Percentiles rank a stretch among this genome's conserved stretches.
These are phyloP conservation scores for Dothistroma pini DNA, from an alignment of 2,329 filamentous ascomycete species.

Conservation along the genomic window DNA sequence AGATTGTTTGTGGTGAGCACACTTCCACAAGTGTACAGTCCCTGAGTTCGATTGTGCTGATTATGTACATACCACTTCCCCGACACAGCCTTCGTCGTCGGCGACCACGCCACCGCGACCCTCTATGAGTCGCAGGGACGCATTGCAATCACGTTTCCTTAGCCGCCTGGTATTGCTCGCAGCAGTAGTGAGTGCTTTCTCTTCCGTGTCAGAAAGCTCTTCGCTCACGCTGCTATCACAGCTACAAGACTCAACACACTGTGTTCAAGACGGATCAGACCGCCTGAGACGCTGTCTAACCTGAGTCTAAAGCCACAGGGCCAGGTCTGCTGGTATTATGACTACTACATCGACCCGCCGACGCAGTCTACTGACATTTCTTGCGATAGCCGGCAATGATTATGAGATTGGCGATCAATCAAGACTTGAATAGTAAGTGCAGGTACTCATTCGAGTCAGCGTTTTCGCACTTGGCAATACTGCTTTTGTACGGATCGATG, in stretches of 20 bases:
- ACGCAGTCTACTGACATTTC: background rate
- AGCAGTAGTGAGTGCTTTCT: constrained; percentile 12
- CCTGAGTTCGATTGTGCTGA: no score
- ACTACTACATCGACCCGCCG: background rate
- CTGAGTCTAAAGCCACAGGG: constrained; percentile 5
- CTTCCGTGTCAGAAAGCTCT: background rate
- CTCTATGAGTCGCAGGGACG: constrained; percentile 10
- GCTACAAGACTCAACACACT: constrained; percentile 7
- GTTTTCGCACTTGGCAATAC: no score
- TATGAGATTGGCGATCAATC: no score
- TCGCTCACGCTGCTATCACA: background rate
- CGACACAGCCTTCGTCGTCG: constrained; percentile 6
- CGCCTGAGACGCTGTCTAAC: background rate
- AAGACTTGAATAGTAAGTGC: no score
- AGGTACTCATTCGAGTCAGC: no score
- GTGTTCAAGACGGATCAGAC: constrained; percentile 10
- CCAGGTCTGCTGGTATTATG: constrained; percentile 9
- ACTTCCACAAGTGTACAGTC: background rate
- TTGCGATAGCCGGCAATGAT: background rate
- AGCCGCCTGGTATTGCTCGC: constrained; percentile 6
- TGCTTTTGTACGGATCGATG: no score
- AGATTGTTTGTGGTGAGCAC: constrained; percentile 7
- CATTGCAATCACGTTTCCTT: constrained; percentile 7
- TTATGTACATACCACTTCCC: constrained; percentile 15
- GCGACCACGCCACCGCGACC: constrained; percentile 7